Conservation (phyloP, 306 rosid genomes). For the Inga oerstediana region DNA sequence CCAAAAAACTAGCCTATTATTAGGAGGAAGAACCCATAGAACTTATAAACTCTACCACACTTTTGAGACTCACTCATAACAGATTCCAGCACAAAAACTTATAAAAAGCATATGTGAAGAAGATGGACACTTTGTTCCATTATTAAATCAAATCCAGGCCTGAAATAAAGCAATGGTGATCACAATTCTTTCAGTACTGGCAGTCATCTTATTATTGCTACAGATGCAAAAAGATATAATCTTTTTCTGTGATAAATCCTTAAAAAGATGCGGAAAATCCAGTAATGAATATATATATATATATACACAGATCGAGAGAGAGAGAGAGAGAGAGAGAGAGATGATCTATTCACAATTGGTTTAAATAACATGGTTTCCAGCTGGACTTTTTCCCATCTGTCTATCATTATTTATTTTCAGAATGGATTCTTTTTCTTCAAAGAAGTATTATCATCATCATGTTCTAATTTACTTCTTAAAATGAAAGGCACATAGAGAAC, state of each 20-base stretch:
- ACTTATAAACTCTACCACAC: too few species aligned
- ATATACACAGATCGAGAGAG: neutral
- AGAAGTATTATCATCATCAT: conserved; percentile 9
- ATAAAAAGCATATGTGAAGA: conserved; percentile 12
- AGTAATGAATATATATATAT: neutral
- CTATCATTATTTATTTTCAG: conserved; percentile 25
- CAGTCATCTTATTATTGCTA: conserved; percentile 26
- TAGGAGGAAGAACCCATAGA: too few species aligned
- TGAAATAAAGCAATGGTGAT: conserved; percentile 40
- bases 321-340: neutral
- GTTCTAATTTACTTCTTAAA: neutral
- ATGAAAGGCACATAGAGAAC: neutral
- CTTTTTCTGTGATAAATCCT: conserved; percentile 46
- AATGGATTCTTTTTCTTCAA: conserved; percentile 42
- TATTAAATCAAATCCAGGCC: conserved; percentile 33
- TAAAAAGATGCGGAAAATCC: conserved; percentile 42
- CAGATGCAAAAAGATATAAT: conserved; percentile 42
- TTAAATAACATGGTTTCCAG: conserved; percentile 41
- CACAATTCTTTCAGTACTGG: conserved; percentile 17
- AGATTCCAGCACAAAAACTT: conserved; percentile 24
- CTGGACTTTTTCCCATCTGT: conserved; percentile 28
- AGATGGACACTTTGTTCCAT: conserved; percentile 38
- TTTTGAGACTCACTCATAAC: too few species aligned
- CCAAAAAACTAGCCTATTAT: too few species aligned
- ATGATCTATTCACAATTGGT: conserved; percentile 10